Conservation (phyloP, 495 filamentous ascomycete genomes). For the Parathielavia appendiculata region DNA sequence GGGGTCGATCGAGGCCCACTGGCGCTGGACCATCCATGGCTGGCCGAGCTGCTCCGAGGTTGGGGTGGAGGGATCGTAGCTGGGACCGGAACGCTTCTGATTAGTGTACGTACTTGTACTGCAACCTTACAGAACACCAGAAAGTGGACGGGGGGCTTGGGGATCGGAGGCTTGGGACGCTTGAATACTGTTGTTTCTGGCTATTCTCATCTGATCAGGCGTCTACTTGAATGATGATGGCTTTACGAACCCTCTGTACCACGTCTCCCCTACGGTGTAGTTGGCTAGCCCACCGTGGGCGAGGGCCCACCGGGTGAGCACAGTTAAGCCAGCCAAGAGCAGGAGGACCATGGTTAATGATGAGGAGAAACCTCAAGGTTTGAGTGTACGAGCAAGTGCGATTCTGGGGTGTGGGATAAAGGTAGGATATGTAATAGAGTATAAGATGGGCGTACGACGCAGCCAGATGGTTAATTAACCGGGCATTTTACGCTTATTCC, state of each 20-base stretch:
- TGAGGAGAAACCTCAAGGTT: not conserved
- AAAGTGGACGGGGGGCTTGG: no score
- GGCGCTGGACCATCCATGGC: slow-evolving; percentile 43
- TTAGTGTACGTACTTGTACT: no score
- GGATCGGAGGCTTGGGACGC: not conserved
- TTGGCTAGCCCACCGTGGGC: slow-evolving; percentile 46
- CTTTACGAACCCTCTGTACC: slow-evolving; percentile 43
- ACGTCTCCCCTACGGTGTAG: slow-evolving; percentile 46
- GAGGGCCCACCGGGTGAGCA: slow-evolving; percentile 23
- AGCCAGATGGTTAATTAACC: no score
- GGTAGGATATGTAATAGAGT: no score
- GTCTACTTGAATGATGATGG: not conserved
- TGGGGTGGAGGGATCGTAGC: slow-evolving; percentile 39
- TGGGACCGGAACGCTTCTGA: slow-evolving; percentile 7
- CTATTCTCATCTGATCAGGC: no score
- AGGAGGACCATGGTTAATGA: slow-evolving; percentile 16
- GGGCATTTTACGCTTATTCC: no score
- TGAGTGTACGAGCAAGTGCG: not conserved
- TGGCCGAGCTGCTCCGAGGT: slow-evolving; percentile 35
- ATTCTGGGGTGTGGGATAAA: no score
- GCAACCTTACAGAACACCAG: no score
- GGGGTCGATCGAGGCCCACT: slow-evolving; percentile 43
- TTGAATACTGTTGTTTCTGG: not conserved
- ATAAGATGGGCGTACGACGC: no score
- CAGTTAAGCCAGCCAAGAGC: slow-evolving; percentile 29